Evolutionary conservation across 2,329 filamentous ascomycete genomes (phyloP).

Genomic region (Apiospora marii): DNA sequence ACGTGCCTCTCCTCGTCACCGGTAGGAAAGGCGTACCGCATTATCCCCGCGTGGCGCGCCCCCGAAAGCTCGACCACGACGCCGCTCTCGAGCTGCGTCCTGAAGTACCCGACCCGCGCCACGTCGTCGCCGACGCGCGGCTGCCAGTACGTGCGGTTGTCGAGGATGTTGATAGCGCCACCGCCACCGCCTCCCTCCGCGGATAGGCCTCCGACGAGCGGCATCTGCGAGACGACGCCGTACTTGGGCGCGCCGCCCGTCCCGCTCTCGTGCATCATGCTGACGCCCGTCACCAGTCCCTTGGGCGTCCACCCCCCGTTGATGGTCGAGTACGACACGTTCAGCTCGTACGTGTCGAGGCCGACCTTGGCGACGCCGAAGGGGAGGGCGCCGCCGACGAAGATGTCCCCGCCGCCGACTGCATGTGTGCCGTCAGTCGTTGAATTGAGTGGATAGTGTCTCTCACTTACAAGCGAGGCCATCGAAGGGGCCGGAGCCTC

Average conservation of each 20-base stretch:
- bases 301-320: conserved; percentile 66
- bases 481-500: conserved; percentile 51
- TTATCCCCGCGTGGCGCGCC: conserved; percentile 22
- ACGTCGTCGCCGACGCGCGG: conserved; percentile 38
- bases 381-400: conserved; percentile 49
- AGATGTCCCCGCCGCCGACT: conserved; percentile 48
- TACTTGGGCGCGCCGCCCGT: conserved; percentile 51
- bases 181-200: conserved; percentile 70
- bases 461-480: neutral
- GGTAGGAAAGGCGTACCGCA: conserved; percentile 36
- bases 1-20: conserved; percentile 42
- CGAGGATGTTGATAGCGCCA: conserved; percentile 64
- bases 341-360: conserved; percentile 57
- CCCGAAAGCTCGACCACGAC: conserved; percentile 67
- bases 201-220: conserved; percentile 76
- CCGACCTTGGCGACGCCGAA: conserved; percentile 63
- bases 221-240: conserved; percentile 38
- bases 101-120: conserved; percentile 41
- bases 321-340: conserved; percentile 49
- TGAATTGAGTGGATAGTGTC: too few species aligned
- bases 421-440: neutral
- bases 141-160: conserved; percentile 57
- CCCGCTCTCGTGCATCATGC: conserved; percentile 65
- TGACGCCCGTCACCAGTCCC: conserved; percentile 61
- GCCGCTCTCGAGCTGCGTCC: conserved; percentile 51